Conservation (phyloP, 2,329 filamentous ascomycete species). For the Trematosphaeria pertusa region DNA sequence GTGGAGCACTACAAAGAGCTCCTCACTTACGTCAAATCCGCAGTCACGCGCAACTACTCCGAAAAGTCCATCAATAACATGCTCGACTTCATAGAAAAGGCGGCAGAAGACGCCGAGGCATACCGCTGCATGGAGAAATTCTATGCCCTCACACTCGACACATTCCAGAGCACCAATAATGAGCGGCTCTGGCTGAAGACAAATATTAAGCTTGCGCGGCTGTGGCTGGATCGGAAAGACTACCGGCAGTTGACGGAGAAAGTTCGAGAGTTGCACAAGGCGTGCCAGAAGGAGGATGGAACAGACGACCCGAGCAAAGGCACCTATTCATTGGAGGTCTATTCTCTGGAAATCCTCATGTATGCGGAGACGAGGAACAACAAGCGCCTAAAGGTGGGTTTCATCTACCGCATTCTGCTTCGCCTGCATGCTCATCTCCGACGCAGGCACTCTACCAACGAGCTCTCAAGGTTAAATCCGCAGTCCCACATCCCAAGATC, state of each 20-base stretch:
- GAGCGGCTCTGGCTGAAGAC: slow-evolving; percentile 98
- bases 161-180: slow-evolving; percentile 97
- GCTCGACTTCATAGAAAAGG: slow-evolving; percentile 97
- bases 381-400: slow-evolving; percentile 81
- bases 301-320: slow-evolving; percentile 92
- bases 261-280: slow-evolving; percentile 84
- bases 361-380: slow-evolving; percentile 96
- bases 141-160: slow-evolving; percentile 90
- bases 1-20: slow-evolving; percentile 93
- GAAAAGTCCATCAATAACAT: slow-evolving; percentile 99
- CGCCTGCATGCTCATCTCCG: slow-evolving; percentile 30
- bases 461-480: slow-evolving; percentile 91
- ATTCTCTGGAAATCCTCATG: slow-evolving; percentile 98
- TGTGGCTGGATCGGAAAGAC: slow-evolving; percentile 90
- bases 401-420: slow-evolving; percentile 19
- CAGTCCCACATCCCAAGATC: slow-evolving; percentile 96
- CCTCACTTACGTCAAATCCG: slow-evolving; percentile 95
- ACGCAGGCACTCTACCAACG: slow-evolving; percentile 79
- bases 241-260: slow-evolving; percentile 82
- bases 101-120: slow-evolving; percentile 72
- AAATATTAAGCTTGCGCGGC: slow-evolving; percentile 92
- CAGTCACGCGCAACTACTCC: slow-evolving; percentile 96
- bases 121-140: slow-evolving; percentile 90
- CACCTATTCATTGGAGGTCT: slow-evolving; percentile 94
- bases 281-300: slow-evolving; percentile 87